phyloP scores from a whole-genome alignment of 2,329 filamentous ascomycete species.

The Ophiostoma tasmaniense region DNA sequence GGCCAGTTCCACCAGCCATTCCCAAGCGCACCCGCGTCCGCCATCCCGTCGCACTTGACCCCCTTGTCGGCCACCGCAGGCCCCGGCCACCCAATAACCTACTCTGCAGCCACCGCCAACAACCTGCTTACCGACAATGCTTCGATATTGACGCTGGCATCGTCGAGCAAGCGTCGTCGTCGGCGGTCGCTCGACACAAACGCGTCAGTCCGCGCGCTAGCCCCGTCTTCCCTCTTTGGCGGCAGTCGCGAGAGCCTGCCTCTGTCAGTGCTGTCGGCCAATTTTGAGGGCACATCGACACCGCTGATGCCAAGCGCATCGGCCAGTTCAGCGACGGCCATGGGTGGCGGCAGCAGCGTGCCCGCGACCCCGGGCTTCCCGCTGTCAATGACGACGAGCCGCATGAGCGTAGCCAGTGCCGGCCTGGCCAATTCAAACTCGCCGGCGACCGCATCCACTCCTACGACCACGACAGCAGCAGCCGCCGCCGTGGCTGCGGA shows the following conservation, averaged over 20 bases:
- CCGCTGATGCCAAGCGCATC: conserved; percentile 48
- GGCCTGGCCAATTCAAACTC: conserved; percentile 13
- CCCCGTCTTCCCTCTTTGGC: conserved; percentile 73
- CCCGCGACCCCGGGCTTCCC: conserved; percentile 35
- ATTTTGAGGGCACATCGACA: conserved; percentile 41
- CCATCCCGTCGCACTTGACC: conserved; percentile 62
- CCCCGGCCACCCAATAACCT: conserved; percentile 56
- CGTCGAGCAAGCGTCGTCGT: conserved; percentile 68
- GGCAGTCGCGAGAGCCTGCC: conserved; percentile 73
- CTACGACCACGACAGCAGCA: conserved; percentile 21
- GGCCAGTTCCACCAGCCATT: conserved; percentile 60
- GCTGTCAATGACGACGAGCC: conserved; percentile 42
- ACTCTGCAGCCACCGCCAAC: conserved; percentile 70
- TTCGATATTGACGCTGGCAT: conserved; percentile 75
- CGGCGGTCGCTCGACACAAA: conserved; percentile 77
- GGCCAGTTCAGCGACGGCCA: conserved; percentile 38
- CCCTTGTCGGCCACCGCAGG: conserved; percentile 30
- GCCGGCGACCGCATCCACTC: background rate
- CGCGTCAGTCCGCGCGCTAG: conserved; percentile 75
- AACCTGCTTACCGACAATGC: conserved; percentile 78
- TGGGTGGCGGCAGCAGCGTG: conserved; percentile 25
- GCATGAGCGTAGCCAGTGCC: conserved; percentile 23
- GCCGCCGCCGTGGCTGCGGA: conserved; percentile 37
- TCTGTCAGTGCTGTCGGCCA: conserved; percentile 67
- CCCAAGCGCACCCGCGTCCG: conserved; percentile 56